These are phyloP conservation scores for Aspergillus glaucus DNA, from an alignment of 2,329 filamentous ascomycete species.

Conservation along the genomic window DNA sequence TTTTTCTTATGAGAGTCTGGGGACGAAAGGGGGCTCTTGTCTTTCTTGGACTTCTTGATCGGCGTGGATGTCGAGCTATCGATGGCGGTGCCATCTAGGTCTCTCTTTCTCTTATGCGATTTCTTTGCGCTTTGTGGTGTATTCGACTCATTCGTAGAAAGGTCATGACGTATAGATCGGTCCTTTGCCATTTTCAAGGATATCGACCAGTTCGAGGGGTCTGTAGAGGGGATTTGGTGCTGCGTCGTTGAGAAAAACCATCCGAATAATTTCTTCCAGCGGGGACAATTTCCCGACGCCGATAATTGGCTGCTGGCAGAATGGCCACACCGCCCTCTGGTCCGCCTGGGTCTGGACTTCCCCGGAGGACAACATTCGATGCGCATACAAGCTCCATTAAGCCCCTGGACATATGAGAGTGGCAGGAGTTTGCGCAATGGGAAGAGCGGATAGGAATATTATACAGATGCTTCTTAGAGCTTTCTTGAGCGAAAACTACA, in stretches of 20 bases:
- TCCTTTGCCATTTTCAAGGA: slow-evolving; percentile 38
- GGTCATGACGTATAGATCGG: slow-evolving; percentile 44
- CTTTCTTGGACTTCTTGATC: slow-evolving; percentile 34
- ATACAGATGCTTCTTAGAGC: slow-evolving; percentile 4
- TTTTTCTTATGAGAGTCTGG: slow-evolving; percentile 24
- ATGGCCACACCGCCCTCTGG: slow-evolving; percentile 11
- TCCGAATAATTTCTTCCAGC: slow-evolving; percentile 17
- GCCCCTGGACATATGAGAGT: not conserved
- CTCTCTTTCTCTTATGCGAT: slow-evolving; percentile 30
- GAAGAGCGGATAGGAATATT: slow-evolving; percentile 1
- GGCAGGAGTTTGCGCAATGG: slow-evolving; percentile 15
- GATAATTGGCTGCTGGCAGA: slow-evolving; percentile 12
- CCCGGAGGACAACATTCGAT: slow-evolving; percentile 1
- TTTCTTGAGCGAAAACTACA: slow-evolving; percentile 14
- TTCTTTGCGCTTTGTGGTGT: slow-evolving; percentile 17
- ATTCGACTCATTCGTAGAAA: slow-evolving; percentile 23
- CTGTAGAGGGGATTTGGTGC: not conserved
- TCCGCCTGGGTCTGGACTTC: slow-evolving; percentile 16
- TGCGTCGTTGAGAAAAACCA: not conserved
- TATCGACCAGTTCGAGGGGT: not conserved
- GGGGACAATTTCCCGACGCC: slow-evolving; percentile 18
- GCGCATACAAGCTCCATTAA: not conserved
- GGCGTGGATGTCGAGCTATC: slow-evolving; percentile 23
- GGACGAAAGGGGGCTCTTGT: slow-evolving; percentile 12
- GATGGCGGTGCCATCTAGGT: slow-evolving; percentile 19